These are phyloP conservation scores for Monosporascus cannonballus DNA, from an alignment of 2,329 filamentous ascomycete genomes.

Conservation along the genomic window DNA sequence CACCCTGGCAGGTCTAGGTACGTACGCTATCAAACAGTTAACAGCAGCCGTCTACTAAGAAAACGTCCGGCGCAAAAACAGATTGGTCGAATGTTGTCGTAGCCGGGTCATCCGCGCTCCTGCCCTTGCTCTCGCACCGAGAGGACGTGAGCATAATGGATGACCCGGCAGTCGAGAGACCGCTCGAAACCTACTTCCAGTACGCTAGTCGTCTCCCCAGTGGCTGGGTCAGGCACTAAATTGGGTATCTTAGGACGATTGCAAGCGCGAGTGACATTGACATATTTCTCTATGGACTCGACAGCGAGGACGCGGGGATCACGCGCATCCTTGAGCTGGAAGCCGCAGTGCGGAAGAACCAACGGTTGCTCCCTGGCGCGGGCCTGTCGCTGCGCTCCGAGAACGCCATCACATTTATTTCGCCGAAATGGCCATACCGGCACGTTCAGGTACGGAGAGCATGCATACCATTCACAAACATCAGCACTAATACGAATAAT, in stretches of 20 bases:
- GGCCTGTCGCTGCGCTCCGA: conserved; percentile 2
- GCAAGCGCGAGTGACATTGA: conserved; percentile 1
- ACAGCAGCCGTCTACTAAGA: not conserved
- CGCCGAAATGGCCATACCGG: not conserved
- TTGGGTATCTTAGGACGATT: not conserved
- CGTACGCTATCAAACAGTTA: not conserved
- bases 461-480: not conserved
- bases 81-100: not conserved
- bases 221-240: not conserved
- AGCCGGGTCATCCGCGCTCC: not conserved
- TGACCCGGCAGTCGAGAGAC: not conserved
- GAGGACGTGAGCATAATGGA: not conserved
- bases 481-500: too few relatives aligned
- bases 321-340: not conserved
- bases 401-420: not conserved
- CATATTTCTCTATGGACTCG: not conserved
- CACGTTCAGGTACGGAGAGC: not conserved
- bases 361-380: not conserved
- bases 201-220: not conserved
- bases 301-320: not conserved
- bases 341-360: not conserved
- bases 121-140: not conserved
- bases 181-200: not conserved
- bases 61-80: not conserved
- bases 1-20: not conserved